Percentiles rank a stretch among this genome's conserved stretches.
These are phyloP conservation scores for Urostyla sp. DNA, from an alignment of 73 alveolate species.

Conservation along the genomic window DNA sequence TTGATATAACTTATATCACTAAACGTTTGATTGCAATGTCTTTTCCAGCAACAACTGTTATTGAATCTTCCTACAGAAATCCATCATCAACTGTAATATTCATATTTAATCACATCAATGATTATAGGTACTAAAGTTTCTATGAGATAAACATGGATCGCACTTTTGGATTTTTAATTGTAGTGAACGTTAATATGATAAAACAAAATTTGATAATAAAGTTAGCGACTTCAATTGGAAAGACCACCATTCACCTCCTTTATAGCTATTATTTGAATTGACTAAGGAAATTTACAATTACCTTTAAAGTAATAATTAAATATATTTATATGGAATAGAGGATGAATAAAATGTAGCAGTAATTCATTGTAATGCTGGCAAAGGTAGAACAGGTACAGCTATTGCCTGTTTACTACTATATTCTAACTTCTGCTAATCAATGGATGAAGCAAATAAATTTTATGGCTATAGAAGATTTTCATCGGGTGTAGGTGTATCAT, in stretches of 20 bases:
- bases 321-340: conserved; percentile 36
- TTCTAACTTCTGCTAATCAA: conserved; percentile 40
- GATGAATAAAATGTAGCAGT: conserved; percentile 82
- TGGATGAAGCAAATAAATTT: conserved; percentile 74
- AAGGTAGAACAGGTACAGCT: conserved; percentile 94
- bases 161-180: conserved; percentile 71
- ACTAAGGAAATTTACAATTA: conserved; percentile 82
- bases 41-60: conserved; percentile 86
- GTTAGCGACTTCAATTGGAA: conserved; percentile 85
- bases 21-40: conserved; percentile 93
- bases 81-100: conserved; percentile 40
- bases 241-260: conserved; percentile 93
- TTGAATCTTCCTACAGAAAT: conserved; percentile 36
- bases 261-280: conserved; percentile 80
- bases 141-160: conserved; percentile 62
- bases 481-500: conserved; percentile 79
- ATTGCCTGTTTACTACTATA: conserved; percentile 87
- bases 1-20: conserved; percentile 93
- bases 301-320: conserved; percentile 53
- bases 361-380: conserved; percentile 96
- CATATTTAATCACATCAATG: neutral
- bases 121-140: conserved; percentile 54
- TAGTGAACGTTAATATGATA: conserved; percentile 74
- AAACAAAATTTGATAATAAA: conserved; percentile 69
- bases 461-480: conserved; percentile 68